Percentiles rank a stretch among this genome's conserved stretches.
Evolutionary conservation across 768 basidiomycete species (phyloP).

Genomic region (Clitopilus hobsonii): DNA sequence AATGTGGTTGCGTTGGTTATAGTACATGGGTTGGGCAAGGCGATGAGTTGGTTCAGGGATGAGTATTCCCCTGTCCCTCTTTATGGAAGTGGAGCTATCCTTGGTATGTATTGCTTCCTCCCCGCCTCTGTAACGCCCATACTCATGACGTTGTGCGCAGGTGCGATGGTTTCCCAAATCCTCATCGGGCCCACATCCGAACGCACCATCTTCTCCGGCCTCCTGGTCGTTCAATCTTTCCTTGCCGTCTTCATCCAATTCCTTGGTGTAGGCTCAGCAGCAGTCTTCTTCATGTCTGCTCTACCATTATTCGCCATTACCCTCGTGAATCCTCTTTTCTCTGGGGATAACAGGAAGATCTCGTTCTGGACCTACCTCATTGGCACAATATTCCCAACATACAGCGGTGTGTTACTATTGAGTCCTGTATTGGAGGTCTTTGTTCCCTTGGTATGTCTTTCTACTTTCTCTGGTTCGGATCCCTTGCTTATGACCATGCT

Average conservation of each 20-base stretch:
- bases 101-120: constrained; percentile 43
- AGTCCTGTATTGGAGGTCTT: constrained; percentile 77
- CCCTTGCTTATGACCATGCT: constrained; percentile 2
- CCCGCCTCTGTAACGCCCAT: not conserved
- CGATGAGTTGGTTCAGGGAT: constrained; percentile 83
- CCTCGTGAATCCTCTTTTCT: constrained; percentile 41
- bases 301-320: constrained; percentile 53
- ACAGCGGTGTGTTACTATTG: constrained; percentile 54
- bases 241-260: constrained; percentile 59
- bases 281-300: constrained; percentile 62
- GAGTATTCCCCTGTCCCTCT: constrained; percentile 62
- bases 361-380: constrained; percentile 62
- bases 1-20: constrained; percentile 74
- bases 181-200: constrained; percentile 52
- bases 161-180: constrained; percentile 59
- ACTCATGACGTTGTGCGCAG: constrained; percentile 28
- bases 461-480: not conserved
- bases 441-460: constrained; percentile 67
- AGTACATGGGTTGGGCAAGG: constrained; percentile 52
- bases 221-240: constrained; percentile 56
- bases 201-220: constrained; percentile 52
- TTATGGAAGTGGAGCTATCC: constrained; percentile 70
- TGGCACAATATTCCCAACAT: constrained; percentile 50
- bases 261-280: constrained; percentile 70
- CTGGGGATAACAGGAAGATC: constrained; percentile 28